phyloP scores from a whole-genome alignment of 2,329 filamentous ascomycete species.

The Talaromyces marneffei region DNA sequence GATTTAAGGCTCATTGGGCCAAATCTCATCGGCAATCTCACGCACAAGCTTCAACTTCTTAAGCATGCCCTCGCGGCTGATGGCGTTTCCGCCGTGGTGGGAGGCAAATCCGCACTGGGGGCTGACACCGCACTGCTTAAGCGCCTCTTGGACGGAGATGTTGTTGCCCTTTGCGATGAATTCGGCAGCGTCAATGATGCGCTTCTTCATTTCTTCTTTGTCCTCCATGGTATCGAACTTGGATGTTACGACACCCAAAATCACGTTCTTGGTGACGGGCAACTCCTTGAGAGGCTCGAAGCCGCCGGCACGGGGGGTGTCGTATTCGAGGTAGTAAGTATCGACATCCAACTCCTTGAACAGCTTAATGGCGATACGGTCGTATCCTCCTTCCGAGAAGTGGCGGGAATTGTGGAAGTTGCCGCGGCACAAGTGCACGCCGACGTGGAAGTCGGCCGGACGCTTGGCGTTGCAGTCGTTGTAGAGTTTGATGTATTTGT shows the following conservation, averaged over 20 bases:
- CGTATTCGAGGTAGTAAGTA: conserved; percentile 66
- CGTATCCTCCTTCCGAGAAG: conserved; percentile 62
- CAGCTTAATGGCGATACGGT: conserved; percentile 61
- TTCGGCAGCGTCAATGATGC: conserved; percentile 57
- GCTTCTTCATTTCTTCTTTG: conserved; percentile 57
- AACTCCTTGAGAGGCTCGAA: conserved; percentile 60
- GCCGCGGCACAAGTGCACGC: conserved; percentile 65
- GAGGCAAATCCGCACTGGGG: conserved; percentile 71
- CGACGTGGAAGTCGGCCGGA: conserved; percentile 66
- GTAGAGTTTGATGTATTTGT: conserved; percentile 71
- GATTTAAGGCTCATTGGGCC: conserved; percentile 51
- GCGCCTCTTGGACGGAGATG: conserved; percentile 59
- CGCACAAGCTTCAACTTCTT: conserved; percentile 66
- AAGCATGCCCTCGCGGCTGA: conserved; percentile 65
- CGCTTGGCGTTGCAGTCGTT: conserved; percentile 62
- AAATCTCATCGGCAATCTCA: conserved; percentile 66
- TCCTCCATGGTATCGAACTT: conserved; percentile 59
- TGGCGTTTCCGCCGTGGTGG: conserved; percentile 65
- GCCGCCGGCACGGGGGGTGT: conserved; percentile 58
- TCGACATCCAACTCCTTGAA: conserved; percentile 59
- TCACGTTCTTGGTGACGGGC: conserved; percentile 57
- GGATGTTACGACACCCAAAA: conserved; percentile 59
- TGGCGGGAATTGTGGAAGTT: conserved; percentile 63
- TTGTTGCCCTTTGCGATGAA: conserved; percentile 64
- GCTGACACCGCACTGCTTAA: conserved; percentile 62